Evolutionary conservation across 306 rosid species (phyloP).

Genomic region (Gleditsia sinensis): DNA sequence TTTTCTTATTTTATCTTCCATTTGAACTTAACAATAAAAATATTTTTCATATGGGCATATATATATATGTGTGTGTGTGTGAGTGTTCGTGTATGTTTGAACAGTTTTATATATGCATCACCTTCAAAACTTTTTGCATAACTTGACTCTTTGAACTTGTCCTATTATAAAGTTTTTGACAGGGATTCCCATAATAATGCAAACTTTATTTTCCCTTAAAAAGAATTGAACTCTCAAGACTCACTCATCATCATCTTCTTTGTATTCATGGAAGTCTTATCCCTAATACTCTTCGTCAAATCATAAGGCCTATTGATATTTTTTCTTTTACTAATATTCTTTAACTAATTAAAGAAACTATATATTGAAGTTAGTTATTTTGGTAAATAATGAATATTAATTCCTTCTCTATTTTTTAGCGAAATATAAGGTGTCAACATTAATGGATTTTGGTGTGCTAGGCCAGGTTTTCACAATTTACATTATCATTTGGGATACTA

Average conservation of each 20-base stretch:
- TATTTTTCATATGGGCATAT: no score
- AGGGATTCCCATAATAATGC: slow-evolving; percentile 44
- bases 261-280: background rate
- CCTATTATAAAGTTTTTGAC: slow-evolving; percentile 42
- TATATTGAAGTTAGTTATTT: background rate
- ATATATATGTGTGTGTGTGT: no score
- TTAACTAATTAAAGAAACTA: no score
- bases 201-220: no score
- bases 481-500: slow-evolving; percentile 31
- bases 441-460: slow-evolving; percentile 20
- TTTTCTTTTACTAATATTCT: no score
- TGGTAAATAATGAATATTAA: background rate
- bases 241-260: slow-evolving; percentile 3
- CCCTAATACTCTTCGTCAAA: background rate
- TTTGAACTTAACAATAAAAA: no score
- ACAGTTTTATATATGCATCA: background rate
- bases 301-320: no score
- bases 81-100: no score
- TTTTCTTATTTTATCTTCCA: no score
- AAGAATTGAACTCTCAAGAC: slow-evolving; percentile 28
- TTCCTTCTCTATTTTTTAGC: background rate
- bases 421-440: slow-evolving; percentile 36
- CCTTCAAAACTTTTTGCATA: slow-evolving; percentile 42
- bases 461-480: slow-evolving; percentile 27
- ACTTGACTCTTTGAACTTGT: slow-evolving; percentile 43